These are phyloP conservation scores for Pleurotus ostreatus DNA, from an alignment of 768 basidiomycete genomes.

Conservation along the genomic window DNA sequence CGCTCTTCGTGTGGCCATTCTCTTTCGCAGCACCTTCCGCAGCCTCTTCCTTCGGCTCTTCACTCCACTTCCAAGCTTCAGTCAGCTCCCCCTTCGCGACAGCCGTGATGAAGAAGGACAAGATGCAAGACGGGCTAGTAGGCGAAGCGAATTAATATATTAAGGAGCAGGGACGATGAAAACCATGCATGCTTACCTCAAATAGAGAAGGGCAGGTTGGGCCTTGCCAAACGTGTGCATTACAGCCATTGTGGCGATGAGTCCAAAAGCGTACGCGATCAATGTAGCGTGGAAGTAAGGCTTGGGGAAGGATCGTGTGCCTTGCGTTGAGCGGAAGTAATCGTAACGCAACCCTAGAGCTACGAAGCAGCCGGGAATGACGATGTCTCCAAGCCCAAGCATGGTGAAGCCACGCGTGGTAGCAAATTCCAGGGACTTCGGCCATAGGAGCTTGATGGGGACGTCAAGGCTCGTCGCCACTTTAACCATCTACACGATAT, in stretches of 20 bases:
- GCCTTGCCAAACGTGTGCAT: conserved; percentile 77
- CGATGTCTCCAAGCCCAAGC: conserved; percentile 90
- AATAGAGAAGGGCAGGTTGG: conserved; percentile 91
- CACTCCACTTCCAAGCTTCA: conserved; percentile 70
- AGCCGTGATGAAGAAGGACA: conserved; percentile 62
- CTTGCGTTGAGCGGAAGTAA: conserved; percentile 39
- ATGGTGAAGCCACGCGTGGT: conserved; percentile 68
- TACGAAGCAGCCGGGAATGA: conserved; percentile 65
- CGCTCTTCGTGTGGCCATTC: not conserved
- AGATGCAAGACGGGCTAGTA: conserved; percentile 73
- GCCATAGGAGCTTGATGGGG: conserved; percentile 91
- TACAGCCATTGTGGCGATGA: conserved; percentile 73
- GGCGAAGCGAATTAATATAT: not conserved
- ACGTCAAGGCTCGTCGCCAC: conserved; percentile 89
- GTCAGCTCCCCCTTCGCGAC: conserved; percentile 62
- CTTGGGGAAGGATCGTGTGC: conserved; percentile 42
- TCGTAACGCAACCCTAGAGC: conserved; percentile 88
- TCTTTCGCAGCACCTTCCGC: not conserved
- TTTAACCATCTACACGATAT: conserved; percentile 70
- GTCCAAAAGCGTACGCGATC: conserved; percentile 68
- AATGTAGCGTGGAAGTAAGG: conserved; percentile 76
- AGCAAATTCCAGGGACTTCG: conserved; percentile 56
- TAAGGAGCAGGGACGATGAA: not conserved
- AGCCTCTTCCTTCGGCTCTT: conserved; percentile 35
- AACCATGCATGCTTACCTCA: conserved; percentile 51